Evolutionary conservation across 140 eudicot species (phyloP).

Genomic region (Cichorium intybus): DNA sequence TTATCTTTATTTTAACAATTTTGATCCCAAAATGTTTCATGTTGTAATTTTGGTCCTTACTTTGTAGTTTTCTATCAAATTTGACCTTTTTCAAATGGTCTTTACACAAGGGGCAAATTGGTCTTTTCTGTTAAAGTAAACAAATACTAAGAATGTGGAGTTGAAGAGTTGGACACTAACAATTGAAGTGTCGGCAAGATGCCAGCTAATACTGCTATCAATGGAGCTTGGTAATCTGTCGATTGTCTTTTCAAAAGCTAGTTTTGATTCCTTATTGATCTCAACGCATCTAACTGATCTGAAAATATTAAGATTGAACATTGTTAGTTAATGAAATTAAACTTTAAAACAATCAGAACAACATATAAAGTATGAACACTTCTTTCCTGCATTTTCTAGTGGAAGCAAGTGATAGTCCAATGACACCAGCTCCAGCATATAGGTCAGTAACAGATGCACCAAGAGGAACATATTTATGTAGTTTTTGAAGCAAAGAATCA

Average conservation of each 20-base stretch:
- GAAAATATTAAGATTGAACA: conserved; percentile 15
- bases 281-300: conserved; percentile 91
- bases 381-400: conserved; percentile 80
- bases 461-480: conserved; percentile 80
- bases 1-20: no score
- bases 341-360: conserved; percentile 9
- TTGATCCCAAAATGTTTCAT: no score
- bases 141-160: conserved; percentile 6
- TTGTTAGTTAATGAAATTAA: conserved; percentile 11
- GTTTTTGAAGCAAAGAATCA: conserved; percentile 80
- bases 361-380: background rate
- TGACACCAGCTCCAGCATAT: conserved; percentile 97
- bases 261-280: conserved; percentile 85
- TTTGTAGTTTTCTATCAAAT: no score
- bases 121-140: conserved; percentile 1
- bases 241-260: conserved; percentile 82
- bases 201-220: conserved; percentile 92
- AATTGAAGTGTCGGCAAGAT: conserved; percentile 77
- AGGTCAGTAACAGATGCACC: conserved; percentile 94
- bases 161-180: conserved; percentile 40
- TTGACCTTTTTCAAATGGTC: no score
- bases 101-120: no score
- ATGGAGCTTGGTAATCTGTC: conserved; percentile 66
- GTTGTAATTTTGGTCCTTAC: no score
- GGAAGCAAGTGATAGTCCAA: conserved; percentile 85